Base-by-base conservation (phyloP, 2,329 filamentous ascomycete species). In the Cercospora sesami region DNA sequence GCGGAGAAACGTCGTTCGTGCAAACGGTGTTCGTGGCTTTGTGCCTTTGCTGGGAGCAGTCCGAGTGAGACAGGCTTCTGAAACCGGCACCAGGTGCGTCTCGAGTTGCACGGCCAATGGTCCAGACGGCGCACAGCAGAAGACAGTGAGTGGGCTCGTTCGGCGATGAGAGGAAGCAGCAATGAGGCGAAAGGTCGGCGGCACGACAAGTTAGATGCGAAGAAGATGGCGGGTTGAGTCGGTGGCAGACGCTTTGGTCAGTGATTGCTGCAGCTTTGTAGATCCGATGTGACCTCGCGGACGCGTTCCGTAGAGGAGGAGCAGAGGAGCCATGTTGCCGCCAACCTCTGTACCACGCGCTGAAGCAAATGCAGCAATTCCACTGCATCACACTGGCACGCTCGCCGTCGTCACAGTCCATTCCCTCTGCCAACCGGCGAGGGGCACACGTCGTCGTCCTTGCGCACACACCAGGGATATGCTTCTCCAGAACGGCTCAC, bases 11-110 rank as follows among this genome's bases (percentile, higher is more conserved):
- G 31, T 10, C 3, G 45, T 26, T 51, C 18, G 45, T 63, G 60
- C 6, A 8, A 60, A 30, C 5, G 16, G 36, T 39, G 16, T 39
- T 39, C 16, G 36, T 39, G 36, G 45, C 48, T 31, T 48, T 58
- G 60, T 58, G 36, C 39, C 39, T 53, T 28, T 23, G 64, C 58
- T 58, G 60, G 58, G 45, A n/a, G 36, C 36, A 39, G 36, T 39
- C 36, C 64, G 36, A 61, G 64, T 66, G 64, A 66, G 64, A 66
- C 64, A 66, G 31, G 6, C 23, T 57, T 28, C 64, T 66, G 60
- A 59, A 66, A 66, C 59, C 59, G 59, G 64, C 18, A 16, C 23
- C 23, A 21, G 16, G 10, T 62, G 64, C 64, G 58, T 66, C 59
- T 62, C 58, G 64, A 51, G 64, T 66, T 14, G 64, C 64, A 66